Evolutionary conservation across 495 filamentous ascomycete species (phyloP), one percentile per base, ranked within the genome.

Genomic region (Neurospora sp.): DNA sequence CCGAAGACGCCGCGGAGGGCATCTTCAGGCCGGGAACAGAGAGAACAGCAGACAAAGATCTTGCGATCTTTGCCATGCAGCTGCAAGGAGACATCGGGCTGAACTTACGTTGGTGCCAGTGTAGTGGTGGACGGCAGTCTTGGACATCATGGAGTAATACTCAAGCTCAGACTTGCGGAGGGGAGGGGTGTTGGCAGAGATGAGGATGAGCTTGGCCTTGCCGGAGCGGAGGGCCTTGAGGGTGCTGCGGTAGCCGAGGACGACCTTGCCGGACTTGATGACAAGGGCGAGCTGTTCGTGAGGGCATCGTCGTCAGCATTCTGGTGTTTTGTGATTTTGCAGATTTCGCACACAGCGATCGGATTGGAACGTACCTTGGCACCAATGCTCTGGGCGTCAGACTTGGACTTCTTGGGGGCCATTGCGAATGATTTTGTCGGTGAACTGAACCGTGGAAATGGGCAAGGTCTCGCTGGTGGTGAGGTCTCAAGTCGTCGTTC

Each of bases 71-170:
- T 42, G 69, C 59, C 71, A 43, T 45, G 70, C 69, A 72, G 74
- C 69, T 71, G 77, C 75, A 69, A 74, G 73, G 73, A 42, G 39
- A 70, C 69, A 62, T 71, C n/a, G 40, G 62, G 75, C 71, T 72
- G 36, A 75, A 88, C 94, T 92, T 90, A 98, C 94, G 90, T 97
- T 98, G 90, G 96, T 97, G 73, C 95, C 96, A 76, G 88, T 88
- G 86, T 97, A 98, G 87, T 98, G 95, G 88, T 98, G 94, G 79
- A 98, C 94, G 69, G 92, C 89, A 78, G 92, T 93, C 89, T 98
- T 97, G 80, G 91, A 89, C 74, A 97, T 86, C 94, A 97, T 97
- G 80, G 92, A 90, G 86, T 95, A 95, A 84, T 90, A 88, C 85
- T 98, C 95, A 75, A 97, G 90, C 89, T 98, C 95, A 77, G 88